phyloP scores from a whole-genome alignment of 345 rosid genomes.

The Salix dunnii region DNA sequence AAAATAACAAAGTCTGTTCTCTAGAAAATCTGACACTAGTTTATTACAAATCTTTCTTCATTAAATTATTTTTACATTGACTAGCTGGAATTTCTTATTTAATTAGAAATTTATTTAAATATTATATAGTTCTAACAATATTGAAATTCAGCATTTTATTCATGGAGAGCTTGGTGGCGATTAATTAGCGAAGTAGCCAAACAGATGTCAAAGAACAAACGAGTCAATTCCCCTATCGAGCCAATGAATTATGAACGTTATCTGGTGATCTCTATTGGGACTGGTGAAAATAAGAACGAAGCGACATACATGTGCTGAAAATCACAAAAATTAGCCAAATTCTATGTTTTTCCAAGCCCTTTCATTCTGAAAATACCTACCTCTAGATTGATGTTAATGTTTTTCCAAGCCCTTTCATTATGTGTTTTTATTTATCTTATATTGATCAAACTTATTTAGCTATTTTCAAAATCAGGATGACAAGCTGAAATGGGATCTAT shows the following conservation, averaged over 20 bases:
- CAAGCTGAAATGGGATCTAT: slow-evolving; percentile 39
- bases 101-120: no score
- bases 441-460: background rate
- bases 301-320: slow-evolving; percentile 32
- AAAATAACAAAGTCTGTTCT: no score
- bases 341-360: slow-evolving; percentile 51
- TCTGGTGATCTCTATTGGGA: slow-evolving; percentile 61
- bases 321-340: slow-evolving; percentile 35
- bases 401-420: slow-evolving; percentile 54
- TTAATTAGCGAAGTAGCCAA: slow-evolving; percentile 47
- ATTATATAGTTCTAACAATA: no score
- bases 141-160: no score
- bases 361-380: slow-evolving; percentile 49
- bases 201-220: slow-evolving; percentile 45
- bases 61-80: no score
- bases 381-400: slow-evolving; percentile 62
- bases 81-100: no score
- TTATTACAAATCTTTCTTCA: no score
- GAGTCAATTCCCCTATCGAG: slow-evolving; percentile 36
- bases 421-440: slow-evolving; percentile 21
- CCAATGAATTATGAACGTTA: slow-evolving; percentile 46
- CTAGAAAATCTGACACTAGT: no score
- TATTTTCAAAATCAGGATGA: slow-evolving; percentile 38
- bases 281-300: slow-evolving; percentile 40
- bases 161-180: slow-evolving; percentile 59